Conservation (phyloP, 148 eudicot species). For the Cornus kousa region DNA sequence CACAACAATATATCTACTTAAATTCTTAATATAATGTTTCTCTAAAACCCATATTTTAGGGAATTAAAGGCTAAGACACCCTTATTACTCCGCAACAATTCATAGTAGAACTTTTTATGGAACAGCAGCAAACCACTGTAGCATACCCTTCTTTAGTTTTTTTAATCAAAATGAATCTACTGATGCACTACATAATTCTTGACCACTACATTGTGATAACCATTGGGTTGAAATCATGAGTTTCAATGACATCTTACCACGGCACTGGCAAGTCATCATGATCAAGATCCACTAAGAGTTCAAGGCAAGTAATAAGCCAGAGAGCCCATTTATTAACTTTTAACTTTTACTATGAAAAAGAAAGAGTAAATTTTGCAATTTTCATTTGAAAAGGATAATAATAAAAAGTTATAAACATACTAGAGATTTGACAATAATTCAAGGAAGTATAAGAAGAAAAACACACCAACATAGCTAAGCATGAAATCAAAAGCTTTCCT, state of each 20-base stretch:
- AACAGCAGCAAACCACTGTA: neutral
- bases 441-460: constrained; percentile 14
- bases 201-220: too few relatives aligned
- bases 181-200: too few relatives aligned
- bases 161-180: neutral
- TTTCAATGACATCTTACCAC: neutral
- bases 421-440: neutral
- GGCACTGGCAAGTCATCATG: neutral
- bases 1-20: neutral
- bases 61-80: neutral
- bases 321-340: neutral
- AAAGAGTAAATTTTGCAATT: neutral
- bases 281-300: neutral
- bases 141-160: neutral
- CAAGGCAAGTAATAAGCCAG: neutral
- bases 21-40: neutral
- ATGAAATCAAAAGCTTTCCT: constrained; percentile 97
- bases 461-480: constrained; percentile 90
- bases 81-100: neutral
- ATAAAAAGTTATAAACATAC: neutral
- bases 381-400: neutral
- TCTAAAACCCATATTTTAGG: neutral
- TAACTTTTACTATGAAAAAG: neutral
- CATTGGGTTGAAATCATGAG: neutral
- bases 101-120: neutral